Percentiles rank a stretch among this genome's conserved stretches.
phyloP scores from a whole-genome alignment of 345 rosid genomes.

The Laguncularia racemosa region DNA sequence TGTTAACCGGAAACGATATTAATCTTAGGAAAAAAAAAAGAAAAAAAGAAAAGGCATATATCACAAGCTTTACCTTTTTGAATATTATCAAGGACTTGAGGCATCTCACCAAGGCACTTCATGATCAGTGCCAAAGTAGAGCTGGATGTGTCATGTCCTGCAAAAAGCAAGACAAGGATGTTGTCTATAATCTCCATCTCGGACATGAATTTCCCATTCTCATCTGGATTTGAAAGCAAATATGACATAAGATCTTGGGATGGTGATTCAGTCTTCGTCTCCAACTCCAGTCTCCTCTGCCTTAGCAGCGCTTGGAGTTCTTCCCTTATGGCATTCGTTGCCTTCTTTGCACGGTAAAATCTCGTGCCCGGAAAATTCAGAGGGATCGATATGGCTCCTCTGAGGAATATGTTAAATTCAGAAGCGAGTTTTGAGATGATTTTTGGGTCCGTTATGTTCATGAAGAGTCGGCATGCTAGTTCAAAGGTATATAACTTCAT shows the following conservation, averaged over 20 bases:
- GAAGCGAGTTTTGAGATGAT: slow-evolving; percentile 8
- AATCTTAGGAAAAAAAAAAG: background rate
- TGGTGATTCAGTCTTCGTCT: slow-evolving; percentile 6
- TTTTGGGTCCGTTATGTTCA: slow-evolving; percentile 2
- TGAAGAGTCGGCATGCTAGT: slow-evolving; percentile 10
- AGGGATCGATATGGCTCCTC: slow-evolving; percentile 7
- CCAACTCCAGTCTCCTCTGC: slow-evolving; percentile 10
- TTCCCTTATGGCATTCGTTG: slow-evolving; percentile 7
- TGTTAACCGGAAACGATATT: background rate
- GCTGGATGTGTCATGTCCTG: slow-evolving; percentile 15
- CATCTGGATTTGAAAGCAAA: slow-evolving; percentile 9
- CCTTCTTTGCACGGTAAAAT: slow-evolving; percentile 8
- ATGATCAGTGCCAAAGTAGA: slow-evolving; percentile 8
- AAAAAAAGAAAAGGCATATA: background rate
- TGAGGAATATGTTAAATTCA: slow-evolving; percentile 3
- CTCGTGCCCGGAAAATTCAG: slow-evolving; percentile 10
- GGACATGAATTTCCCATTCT: slow-evolving; percentile 17
- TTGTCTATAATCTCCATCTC: slow-evolving; percentile 18
- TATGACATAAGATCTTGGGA: slow-evolving; percentile 15
- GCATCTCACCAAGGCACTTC: slow-evolving; percentile 17
- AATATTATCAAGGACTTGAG: slow-evolving; percentile 13
- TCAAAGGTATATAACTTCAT: slow-evolving; percentile 7
- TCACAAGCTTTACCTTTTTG: slow-evolving; percentile 9
- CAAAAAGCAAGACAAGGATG: slow-evolving; percentile 10
- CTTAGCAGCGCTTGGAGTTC: slow-evolving; percentile 7